Conservation (phyloP, 108 stramenopile genomes). For the Nitzschia sp. region DNA sequence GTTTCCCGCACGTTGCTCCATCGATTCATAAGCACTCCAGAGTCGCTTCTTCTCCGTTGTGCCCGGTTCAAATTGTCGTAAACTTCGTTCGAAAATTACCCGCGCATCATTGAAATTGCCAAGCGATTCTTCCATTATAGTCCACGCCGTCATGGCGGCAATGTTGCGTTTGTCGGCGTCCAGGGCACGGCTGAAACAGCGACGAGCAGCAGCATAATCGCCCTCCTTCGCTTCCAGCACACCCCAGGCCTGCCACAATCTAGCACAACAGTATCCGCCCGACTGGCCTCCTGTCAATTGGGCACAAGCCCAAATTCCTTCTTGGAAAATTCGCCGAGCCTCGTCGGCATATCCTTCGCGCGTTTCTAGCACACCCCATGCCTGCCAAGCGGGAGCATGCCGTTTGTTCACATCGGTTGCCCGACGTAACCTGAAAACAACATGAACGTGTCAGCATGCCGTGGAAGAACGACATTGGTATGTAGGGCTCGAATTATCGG, state of each 20-base stretch:
- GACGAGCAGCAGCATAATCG: constrained; percentile 80
- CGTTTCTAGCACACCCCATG: constrained; percentile 92
- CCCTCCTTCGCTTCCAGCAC: constrained; percentile 80
- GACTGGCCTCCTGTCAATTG: constrained; percentile 80
- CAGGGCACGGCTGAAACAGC: constrained; percentile 83
- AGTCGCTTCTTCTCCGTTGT: constrained; percentile 71
- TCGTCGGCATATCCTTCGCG: constrained; percentile 66
- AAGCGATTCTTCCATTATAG: constrained; percentile 75
- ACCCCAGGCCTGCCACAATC: constrained; percentile 92
- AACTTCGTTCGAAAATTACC: constrained; percentile 65
- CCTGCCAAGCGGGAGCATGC: constrained; percentile 89
- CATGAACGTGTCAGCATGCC: not conserved
- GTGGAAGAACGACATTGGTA: not conserved
- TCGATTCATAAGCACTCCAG: constrained; percentile 82
- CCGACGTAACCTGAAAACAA: constrained; percentile 43
- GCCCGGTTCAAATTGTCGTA: constrained; percentile 67
- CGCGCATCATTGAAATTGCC: constrained; percentile 73
- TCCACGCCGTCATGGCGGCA: constrained; percentile 85
- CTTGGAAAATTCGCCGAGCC: constrained; percentile 84
- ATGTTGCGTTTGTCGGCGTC: constrained; percentile 88
- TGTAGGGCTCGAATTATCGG: not conserved
- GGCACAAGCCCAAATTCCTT: constrained; percentile 90
- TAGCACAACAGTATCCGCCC: constrained; percentile 81
- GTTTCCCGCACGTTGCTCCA: constrained; percentile 76
- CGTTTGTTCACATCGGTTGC: constrained; percentile 82